These are phyloP conservation scores for Candida orba DNA, from an alignment of 805 yeast species.

Conservation along the genomic window DNA sequence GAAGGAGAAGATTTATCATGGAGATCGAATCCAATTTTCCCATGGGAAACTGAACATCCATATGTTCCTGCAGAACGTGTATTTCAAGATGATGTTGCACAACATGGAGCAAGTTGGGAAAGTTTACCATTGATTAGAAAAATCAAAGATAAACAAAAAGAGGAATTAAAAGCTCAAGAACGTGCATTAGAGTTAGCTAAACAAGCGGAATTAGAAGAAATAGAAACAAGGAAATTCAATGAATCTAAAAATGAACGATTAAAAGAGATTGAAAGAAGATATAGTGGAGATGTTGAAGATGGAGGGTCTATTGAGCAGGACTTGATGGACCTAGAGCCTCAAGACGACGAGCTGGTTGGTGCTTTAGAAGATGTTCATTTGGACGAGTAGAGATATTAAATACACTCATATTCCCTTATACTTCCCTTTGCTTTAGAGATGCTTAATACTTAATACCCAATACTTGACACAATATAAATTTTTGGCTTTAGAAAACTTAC, in stretches of 20 bases:
- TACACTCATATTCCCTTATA: too few species aligned
- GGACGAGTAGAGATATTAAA: background rate
- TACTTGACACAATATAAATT: too few species aligned
- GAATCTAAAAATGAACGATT: constrained; percentile 13
- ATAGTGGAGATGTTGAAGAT: constrained; percentile 5
- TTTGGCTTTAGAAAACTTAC: too few species aligned
- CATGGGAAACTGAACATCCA: constrained; percentile 23
- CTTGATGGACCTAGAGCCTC: constrained; percentile 5
- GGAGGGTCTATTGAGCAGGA: constrained; percentile 5
- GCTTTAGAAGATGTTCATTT: constrained; percentile 1
- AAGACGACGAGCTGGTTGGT: constrained; percentile 2
- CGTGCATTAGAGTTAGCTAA: constrained; percentile 5
- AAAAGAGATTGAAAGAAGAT: constrained; percentile 16
- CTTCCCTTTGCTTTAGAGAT: too few species aligned
- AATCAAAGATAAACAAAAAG: constrained; percentile 13
- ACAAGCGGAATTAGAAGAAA: constrained; percentile 10
- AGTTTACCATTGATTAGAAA: constrained; percentile 16
- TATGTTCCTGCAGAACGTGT: constrained; percentile 15
- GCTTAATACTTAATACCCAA: too few species aligned
- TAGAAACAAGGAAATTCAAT: constrained; percentile 15
- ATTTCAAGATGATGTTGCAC: constrained; percentile 11
- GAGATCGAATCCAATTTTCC: constrained; percentile 23
- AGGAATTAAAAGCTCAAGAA: constrained; percentile 7
- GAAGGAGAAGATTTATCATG: background rate
- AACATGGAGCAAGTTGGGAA: constrained; percentile 14